Conservation (phyloP, 2,329 filamentous ascomycete genomes). For the Aspergillus hiratsukae region DNA sequence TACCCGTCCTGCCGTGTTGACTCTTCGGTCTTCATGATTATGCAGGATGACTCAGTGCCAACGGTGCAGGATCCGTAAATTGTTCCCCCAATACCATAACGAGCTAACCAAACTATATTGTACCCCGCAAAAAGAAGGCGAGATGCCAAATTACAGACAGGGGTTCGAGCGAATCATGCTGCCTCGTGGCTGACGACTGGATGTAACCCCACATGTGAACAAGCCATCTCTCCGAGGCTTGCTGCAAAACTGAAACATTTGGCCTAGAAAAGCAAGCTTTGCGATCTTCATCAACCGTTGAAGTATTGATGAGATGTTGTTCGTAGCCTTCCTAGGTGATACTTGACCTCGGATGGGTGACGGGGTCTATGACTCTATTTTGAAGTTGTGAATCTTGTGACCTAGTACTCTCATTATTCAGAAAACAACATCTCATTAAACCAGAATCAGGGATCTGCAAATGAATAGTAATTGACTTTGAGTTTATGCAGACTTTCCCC, state of each 20-base stretch:
- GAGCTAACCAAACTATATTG: background rate
- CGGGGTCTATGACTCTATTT: background rate
- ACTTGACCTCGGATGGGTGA: background rate
- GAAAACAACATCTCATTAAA: background rate
- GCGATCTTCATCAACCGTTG: background rate
- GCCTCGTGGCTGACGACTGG: background rate
- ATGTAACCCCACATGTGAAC: background rate
- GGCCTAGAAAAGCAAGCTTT: background rate
- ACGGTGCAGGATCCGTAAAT: background rate
- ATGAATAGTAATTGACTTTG: too few species aligned
- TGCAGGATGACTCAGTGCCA: background rate
- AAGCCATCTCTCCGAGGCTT: background rate
- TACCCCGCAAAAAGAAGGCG: constrained; percentile 1
- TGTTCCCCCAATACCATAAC: background rate
- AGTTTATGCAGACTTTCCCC: too few species aligned
- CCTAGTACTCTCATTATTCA: too few species aligned
- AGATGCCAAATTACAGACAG: background rate
- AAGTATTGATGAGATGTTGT: background rate
- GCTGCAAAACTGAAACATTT: background rate
- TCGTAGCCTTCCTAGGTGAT: background rate
- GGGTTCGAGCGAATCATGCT: background rate
- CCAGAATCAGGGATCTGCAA: background rate
- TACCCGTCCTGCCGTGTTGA: background rate
- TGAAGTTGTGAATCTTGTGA: background rate
- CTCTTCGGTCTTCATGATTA: background rate